Evolutionary conservation across 768 basidiomycete species (phyloP).

Genomic region (Rhizopogon roseolus): DNA sequence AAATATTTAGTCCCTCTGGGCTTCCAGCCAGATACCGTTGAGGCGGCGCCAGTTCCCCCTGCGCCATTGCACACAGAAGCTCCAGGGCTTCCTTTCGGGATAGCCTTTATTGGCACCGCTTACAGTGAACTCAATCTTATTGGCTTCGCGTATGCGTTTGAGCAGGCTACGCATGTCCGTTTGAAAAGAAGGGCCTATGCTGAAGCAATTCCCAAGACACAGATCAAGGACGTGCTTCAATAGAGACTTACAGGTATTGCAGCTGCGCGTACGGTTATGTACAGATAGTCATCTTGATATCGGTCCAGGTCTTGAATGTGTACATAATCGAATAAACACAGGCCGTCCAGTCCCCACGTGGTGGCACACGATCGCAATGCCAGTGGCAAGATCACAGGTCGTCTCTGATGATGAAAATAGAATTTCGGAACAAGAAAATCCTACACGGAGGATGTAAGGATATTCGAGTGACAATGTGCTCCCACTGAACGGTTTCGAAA

Average conservation of each 20-base stretch:
- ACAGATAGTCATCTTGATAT: background rate
- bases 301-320: too few relatives aligned
- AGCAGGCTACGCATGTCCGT: conserved; percentile 56
- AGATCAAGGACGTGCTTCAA: conserved; percentile 32
- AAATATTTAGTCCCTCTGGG: conserved; percentile 46
- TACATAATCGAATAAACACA: background rate
- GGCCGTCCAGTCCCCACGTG: background rate
- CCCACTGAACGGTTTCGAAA: too few relatives aligned
- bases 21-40: conserved; percentile 46
- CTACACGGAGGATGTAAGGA: too few relatives aligned
- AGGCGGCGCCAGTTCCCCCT: conserved; percentile 35
- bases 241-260: background rate
- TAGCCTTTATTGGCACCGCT: conserved; percentile 58
- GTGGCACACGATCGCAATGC: too few relatives aligned
- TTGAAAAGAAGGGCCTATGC: conserved; percentile 42
- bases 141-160: conserved; percentile 58
- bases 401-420: too few relatives aligned
- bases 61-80: conserved; percentile 29
- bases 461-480: too few relatives aligned
- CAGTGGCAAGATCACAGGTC: too few relatives aligned
- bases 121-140: conserved; percentile 58
- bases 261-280: too few relatives aligned
- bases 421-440: too few relatives aligned
- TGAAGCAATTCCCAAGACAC: conserved; percentile 54
- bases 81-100: conserved; percentile 55